Evolutionary conservation across 805 yeast genomes (phyloP).

Genomic region (Suhomyces prunicola): DNA sequence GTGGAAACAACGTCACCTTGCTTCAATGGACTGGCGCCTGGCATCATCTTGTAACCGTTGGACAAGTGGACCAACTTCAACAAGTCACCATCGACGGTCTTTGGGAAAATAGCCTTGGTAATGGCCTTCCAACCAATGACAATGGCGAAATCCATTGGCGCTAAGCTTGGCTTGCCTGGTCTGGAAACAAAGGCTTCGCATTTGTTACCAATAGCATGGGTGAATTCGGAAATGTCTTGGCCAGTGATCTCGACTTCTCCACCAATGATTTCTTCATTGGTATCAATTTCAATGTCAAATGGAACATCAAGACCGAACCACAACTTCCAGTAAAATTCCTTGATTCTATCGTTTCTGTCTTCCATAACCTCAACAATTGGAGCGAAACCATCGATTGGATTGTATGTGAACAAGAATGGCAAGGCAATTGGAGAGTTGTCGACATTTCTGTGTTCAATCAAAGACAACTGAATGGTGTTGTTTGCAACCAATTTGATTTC

Average conservation of each 20-base stretch:
- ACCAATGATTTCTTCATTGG: slow-evolving; percentile 69
- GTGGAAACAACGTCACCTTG: slow-evolving; percentile 84
- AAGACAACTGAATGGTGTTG: slow-evolving; percentile 59
- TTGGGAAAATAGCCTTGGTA: slow-evolving; percentile 97
- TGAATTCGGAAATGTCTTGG: slow-evolving; percentile 82
- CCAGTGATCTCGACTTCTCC: slow-evolving; percentile 64
- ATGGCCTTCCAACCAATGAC: slow-evolving; percentile 98
- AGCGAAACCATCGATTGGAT: slow-evolving; percentile 88
- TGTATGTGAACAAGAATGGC: slow-evolving; percentile 73
- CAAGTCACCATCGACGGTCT: slow-evolving; percentile 92
- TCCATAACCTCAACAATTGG: slow-evolving; percentile 89
- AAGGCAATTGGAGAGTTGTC: slow-evolving; percentile 72
- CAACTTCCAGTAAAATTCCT: slow-evolving; percentile 93
- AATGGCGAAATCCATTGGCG: slow-evolving; percentile 99
- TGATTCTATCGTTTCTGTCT: slow-evolving; percentile 89
- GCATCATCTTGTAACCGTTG: slow-evolving; percentile 88
- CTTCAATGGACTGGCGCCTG: slow-evolving; percentile 86
- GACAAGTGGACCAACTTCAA: slow-evolving; percentile 91
- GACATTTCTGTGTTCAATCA: slow-evolving; percentile 87
- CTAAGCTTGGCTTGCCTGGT: slow-evolving; percentile 77
- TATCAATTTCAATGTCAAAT: slow-evolving; percentile 69
- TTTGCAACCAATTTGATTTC: slow-evolving; percentile 51
- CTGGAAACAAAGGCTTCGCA: slow-evolving; percentile 94
- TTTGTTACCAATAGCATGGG: slow-evolving; percentile 95
- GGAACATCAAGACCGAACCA: slow-evolving; percentile 75